Conservation (phyloP, 495 filamentous ascomycete species). For the Poronia punctata region DNA sequence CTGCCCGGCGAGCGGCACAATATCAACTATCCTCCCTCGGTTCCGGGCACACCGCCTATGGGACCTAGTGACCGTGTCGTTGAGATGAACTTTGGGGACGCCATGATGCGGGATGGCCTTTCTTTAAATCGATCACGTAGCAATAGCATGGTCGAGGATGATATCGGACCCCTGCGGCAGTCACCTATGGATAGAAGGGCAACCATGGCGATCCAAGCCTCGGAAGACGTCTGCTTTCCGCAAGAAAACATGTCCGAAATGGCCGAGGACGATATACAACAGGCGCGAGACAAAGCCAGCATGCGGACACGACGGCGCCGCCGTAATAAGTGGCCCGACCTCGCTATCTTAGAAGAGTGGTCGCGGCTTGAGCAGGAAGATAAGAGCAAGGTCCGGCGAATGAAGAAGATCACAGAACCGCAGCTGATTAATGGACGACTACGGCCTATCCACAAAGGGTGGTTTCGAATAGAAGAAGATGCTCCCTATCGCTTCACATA, state of each 20-base stretch:
- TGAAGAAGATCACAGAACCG: conserved; percentile 89
- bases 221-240: conserved; percentile 93
- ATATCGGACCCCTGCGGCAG: conserved; percentile 21
- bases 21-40: conserved; percentile 95
- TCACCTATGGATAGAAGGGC: conserved; percentile 38
- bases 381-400: conserved; percentile 74
- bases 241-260: conserved; percentile 68
- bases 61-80: conserved; percentile 35
- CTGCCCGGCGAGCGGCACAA: conserved; percentile 52
- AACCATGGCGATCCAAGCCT: conserved; percentile 48
- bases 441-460: conserved; percentile 68
- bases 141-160: conserved; percentile 37
- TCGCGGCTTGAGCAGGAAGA: conserved; percentile 85
- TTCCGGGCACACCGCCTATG: conserved; percentile 68
- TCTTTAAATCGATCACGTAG: conserved; percentile 35
- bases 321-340: conserved; percentile 48
- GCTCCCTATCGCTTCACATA: conserved; percentile 94
- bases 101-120: conserved; percentile 60
- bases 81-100: conserved; percentile 68
- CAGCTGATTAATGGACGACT: conserved; percentile 83
- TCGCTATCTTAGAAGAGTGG: conserved; percentile 83
- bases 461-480: conserved; percentile 86
- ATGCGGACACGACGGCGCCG: conserved; percentile 45
- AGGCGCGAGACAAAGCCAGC: conserved; percentile 18
- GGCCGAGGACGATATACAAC: conserved; percentile 63